These are phyloP conservation scores for Sclerotinia borealis DNA, from an alignment of 2,329 filamentous ascomycete genomes.

Conservation along the genomic window DNA sequence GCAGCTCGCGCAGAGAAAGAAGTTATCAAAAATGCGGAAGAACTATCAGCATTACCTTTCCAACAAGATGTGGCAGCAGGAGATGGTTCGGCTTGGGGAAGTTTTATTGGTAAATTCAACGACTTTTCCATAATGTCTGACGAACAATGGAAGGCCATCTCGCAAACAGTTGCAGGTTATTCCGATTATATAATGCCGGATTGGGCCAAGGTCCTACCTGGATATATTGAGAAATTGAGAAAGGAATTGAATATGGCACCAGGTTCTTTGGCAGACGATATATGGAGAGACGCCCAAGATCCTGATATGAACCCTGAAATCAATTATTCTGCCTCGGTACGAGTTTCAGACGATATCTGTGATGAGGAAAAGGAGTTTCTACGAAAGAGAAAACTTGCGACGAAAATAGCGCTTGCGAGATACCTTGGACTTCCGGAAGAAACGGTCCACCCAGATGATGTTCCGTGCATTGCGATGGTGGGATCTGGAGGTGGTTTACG, in stretches of 20 bases:
- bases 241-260: conserved; percentile 80
- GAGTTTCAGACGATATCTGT: conserved; percentile 76
- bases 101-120: conserved; percentile 28
- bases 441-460: conserved; percentile 86
- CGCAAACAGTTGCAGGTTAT: conserved; percentile 44
- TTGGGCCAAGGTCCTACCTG: conserved; percentile 74
- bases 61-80: conserved; percentile 15
- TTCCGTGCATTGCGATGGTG: conserved; percentile 89
- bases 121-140: conserved; percentile 48
- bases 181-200: conserved; percentile 70
- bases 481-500: conserved; percentile 88
- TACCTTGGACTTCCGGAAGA: conserved; percentile 75
- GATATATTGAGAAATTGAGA: conserved; percentile 75
- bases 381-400: conserved; percentile 59
- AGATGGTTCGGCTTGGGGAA: conserved; percentile 30
- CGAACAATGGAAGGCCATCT: conserved; percentile 48
- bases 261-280: conserved; percentile 83
- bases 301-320: conserved; percentile 83
- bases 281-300: conserved; percentile 88
- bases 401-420: conserved; percentile 66
- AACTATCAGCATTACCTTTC: conserved; percentile 26
- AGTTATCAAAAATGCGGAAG: conserved; percentile 23
- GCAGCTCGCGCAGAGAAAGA: conserved; percentile 20
- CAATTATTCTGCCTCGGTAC: conserved; percentile 69
- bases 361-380: conserved; percentile 75